These are phyloP conservation scores for Cutaneotrichosporon spelunceum DNA, from an alignment of 1,284 basidiomycete species.

Conservation along the genomic window DNA sequence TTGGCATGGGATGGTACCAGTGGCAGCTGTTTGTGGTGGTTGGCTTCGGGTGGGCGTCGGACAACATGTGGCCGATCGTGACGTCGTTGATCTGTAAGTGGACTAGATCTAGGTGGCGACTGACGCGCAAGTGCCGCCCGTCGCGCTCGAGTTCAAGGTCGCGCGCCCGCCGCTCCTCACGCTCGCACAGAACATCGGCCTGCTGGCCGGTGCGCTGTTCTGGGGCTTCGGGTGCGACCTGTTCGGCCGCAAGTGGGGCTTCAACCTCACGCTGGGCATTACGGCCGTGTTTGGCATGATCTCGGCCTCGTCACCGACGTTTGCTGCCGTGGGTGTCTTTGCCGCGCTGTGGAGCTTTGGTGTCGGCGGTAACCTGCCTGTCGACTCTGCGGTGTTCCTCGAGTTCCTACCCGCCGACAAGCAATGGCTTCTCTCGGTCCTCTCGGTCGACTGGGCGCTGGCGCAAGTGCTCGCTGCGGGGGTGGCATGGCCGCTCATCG, in stretches of 20 bases:
- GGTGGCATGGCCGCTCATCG: slow-evolving; percentile 37
- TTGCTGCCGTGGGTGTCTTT: slow-evolving; percentile 59
- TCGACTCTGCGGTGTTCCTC: slow-evolving; percentile 60
- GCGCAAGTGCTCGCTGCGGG: slow-evolving; percentile 49
- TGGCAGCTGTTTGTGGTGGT: slow-evolving; percentile 54
- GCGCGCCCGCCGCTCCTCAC: slow-evolving; percentile 28
- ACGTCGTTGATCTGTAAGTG: slow-evolving; percentile 24
- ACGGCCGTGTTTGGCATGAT: slow-evolving; percentile 62
- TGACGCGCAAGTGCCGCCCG: slow-evolving; percentile 49
- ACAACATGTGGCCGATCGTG: slow-evolving; percentile 52
- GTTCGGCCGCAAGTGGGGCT: slow-evolving; percentile 58
- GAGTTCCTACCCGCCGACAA: slow-evolving; percentile 58
- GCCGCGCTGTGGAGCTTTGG: slow-evolving; percentile 61
- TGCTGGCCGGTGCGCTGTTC: slow-evolving; percentile 43
- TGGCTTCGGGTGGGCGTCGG: slow-evolving; percentile 48
- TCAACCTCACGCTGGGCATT: slow-evolving; percentile 62
- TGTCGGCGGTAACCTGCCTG: slow-evolving; percentile 61
- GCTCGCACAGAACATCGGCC: slow-evolving; percentile 39
- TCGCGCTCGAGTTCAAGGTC: slow-evolving; percentile 55
- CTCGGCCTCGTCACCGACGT: slow-evolving; percentile 58
- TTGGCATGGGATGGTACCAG: slow-evolving; percentile 66
- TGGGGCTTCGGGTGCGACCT: slow-evolving; percentile 57
- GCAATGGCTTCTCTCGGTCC: slow-evolving; percentile 60
- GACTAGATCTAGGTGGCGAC: slow-evolving; percentile 22
- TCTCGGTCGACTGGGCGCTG: slow-evolving; percentile 66